Evolutionary conservation across 768 basidiomycete genomes (phyloP), one percentile per base, ranked within the genome.

Genomic region (Leccinum ochraceum): DNA sequence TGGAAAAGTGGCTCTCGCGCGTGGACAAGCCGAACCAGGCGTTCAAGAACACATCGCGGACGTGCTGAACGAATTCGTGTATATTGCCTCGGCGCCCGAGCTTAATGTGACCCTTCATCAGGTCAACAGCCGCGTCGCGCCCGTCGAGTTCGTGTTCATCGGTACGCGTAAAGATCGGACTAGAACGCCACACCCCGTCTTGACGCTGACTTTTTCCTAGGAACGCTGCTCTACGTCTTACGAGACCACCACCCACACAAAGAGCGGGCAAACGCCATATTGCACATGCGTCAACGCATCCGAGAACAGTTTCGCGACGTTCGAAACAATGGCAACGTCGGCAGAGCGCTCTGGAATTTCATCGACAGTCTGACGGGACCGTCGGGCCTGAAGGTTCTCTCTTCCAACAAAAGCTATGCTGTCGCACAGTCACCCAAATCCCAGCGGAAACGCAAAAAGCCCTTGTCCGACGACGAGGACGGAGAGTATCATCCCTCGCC

Each of bases 101-200:
- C 73, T 83, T 36, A 81, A 80, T n/a, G 60, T 69, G 13, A 85
- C 78, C 2, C 87, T 92, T 64, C 75, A 62, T 17, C 74, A 78
- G 26, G 80, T 89, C n/a, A 75, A 77, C 58, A 81, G 84, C 60
- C 80, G 85, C 30, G 80, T 92, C 44, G 85, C 89, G 2, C 89
- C 89, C 2, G 84, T 87, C 8, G 88, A 92, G 67, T 90, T 94
- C 69, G 84, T 92, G 34, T 93, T 89, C 71, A 86, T 92, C 46
- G 90, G 92, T 92, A 67, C 61, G 80, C 13, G 20, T 20, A 26
- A 30, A 42, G 17, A 8, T 8, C 4, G 26, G 28, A 53, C 26
- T 46, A 3, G 10, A 22, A 36, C 46, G 22, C 26, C 28, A 50
- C 3, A 39, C 26, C 24, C 20, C 9, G 30, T 48, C 9, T 24